phyloP scores from a whole-genome alignment of 164 flowering plant genomes.

The Pachysandra terminalis region DNA sequence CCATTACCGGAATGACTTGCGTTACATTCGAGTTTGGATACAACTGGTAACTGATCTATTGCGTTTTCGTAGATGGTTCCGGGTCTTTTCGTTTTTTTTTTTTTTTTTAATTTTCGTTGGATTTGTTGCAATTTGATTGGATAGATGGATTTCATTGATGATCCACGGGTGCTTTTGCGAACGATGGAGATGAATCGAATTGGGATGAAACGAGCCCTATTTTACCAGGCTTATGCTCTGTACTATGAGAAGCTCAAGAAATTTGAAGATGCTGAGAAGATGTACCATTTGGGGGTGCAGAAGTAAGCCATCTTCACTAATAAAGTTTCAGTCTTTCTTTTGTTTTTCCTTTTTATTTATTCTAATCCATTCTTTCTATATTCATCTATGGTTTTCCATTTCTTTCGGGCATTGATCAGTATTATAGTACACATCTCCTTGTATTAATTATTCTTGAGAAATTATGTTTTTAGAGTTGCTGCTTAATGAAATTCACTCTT shows the following conservation, averaged over 20 bases:
- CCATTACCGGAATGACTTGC: slow-evolving; percentile 68
- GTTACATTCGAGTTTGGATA: slow-evolving; percentile 87
- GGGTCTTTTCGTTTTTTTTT: not conserved
- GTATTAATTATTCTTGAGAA: not conserved
- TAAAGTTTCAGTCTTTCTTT: not conserved
- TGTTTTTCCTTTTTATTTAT: not conserved
- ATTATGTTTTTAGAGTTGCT: not conserved
- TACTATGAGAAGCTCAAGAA: slow-evolving; percentile 82
- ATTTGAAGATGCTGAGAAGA: slow-evolving; percentile 80
- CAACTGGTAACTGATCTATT: slow-evolving; percentile 58
- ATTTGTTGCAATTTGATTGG: not conserved
- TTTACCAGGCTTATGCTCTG: slow-evolving; percentile 91
- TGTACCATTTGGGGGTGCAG: slow-evolving; percentile 75
- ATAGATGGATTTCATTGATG: slow-evolving; percentile 93
- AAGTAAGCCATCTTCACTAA: slow-evolving; percentile 45
- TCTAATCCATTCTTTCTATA: too few species aligned
- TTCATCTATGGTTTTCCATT: too few species aligned
- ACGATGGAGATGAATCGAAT: slow-evolving; percentile 70
- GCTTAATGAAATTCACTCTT: not conserved
- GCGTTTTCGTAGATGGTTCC: not conserved
- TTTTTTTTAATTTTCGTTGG: slow-evolving; percentile 1
- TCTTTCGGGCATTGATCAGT: not conserved
- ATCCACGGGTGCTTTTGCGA: slow-evolving; percentile 53
- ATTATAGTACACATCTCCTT: not conserved
- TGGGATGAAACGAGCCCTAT: slow-evolving; percentile 61